These are phyloP conservation scores for Skeletonema potamos DNA, from an alignment of 108 stramenopile genomes.

Conservation along the genomic window DNA sequence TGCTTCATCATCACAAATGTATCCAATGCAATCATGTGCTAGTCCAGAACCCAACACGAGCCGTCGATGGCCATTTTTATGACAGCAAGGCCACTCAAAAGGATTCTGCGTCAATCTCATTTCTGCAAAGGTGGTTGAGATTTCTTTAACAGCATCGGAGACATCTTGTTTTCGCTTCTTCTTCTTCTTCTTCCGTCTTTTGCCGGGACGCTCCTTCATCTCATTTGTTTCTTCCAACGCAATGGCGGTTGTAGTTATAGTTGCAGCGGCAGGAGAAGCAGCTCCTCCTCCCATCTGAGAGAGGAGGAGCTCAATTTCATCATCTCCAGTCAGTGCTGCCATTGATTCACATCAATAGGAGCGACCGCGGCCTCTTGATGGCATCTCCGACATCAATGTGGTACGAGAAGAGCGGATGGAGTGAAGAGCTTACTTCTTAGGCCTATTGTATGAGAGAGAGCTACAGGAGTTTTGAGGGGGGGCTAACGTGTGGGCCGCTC, in stretches of 20 bases:
- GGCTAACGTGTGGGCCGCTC: too few relatives aligned
- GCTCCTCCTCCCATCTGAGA: slow-evolving; percentile 20
- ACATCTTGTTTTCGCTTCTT: not conserved
- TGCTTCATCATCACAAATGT: not conserved
- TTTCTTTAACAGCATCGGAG: not conserved
- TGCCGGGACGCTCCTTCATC: not conserved
- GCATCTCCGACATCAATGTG: not conserved
- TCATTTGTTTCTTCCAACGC: not conserved
- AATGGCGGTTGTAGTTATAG: not conserved
- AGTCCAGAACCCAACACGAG: slow-evolving; percentile 28
- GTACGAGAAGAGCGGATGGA: too few relatives aligned
- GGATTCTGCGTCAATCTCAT: slow-evolving; percentile 31
- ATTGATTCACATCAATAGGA: not conserved
- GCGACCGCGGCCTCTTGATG: not conserved
- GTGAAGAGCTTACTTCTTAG: too few relatives aligned
- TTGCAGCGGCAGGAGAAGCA: too few relatives aligned
- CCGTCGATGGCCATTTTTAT: not conserved
- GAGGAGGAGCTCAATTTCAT: slow-evolving; percentile 28
- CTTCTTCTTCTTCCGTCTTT: not conserved
- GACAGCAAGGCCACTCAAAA: slow-evolving; percentile 26
- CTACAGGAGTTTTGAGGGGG: too few relatives aligned
- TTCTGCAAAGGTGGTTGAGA: slow-evolving; percentile 17
- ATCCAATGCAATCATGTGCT: slow-evolving; percentile 30
- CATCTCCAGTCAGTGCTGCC: slow-evolving; percentile 32
- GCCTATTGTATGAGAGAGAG: too few relatives aligned